Evolutionary conservation across 2,329 filamentous ascomycete species (phyloP).

Genomic region (Arthroderma uncinatum): DNA sequence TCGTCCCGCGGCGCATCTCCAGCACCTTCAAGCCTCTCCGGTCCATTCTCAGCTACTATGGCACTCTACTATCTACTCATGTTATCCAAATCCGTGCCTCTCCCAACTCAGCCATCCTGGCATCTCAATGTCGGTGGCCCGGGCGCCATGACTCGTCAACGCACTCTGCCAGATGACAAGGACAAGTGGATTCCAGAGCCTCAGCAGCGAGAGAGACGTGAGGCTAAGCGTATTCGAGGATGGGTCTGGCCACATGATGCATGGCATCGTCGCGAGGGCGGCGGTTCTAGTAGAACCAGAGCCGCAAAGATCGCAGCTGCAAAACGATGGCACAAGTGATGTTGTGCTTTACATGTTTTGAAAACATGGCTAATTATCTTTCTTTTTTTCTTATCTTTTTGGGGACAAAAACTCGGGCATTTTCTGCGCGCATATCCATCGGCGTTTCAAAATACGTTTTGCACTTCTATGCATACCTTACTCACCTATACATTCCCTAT

Average conservation of each 20-base stretch:
- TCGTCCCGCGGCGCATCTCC: conserved; percentile 21
- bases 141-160: conserved; percentile 46
- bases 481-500: neutral
- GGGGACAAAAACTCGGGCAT: neutral
- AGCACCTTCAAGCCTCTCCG: conserved; percentile 17
- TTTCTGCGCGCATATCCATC: neutral
- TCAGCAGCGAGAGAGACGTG: conserved; percentile 48
- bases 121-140: conserved; percentile 51
- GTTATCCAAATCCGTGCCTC: conserved; percentile 50
- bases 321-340: conserved; percentile 31
- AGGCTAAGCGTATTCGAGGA: conserved; percentile 48
- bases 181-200: conserved; percentile 54
- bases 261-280: conserved; percentile 46
- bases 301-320: conserved; percentile 13
- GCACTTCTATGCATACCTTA: neutral
- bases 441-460: neutral
- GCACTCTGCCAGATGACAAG: conserved; percentile 41
- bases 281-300: conserved; percentile 23
- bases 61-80: conserved; percentile 56
- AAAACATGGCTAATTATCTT: neutral
- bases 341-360: neutral
- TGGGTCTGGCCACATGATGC: conserved; percentile 54
- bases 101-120: conserved; percentile 47
- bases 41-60: conserved; percentile 45
- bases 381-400: neutral